A percentile compares a stretch with the other conserved stretches of the same genome.
phyloP scores from a whole-genome alignment of 495 filamentous ascomycete species.

The Evansstolkia leycettana region DNA sequence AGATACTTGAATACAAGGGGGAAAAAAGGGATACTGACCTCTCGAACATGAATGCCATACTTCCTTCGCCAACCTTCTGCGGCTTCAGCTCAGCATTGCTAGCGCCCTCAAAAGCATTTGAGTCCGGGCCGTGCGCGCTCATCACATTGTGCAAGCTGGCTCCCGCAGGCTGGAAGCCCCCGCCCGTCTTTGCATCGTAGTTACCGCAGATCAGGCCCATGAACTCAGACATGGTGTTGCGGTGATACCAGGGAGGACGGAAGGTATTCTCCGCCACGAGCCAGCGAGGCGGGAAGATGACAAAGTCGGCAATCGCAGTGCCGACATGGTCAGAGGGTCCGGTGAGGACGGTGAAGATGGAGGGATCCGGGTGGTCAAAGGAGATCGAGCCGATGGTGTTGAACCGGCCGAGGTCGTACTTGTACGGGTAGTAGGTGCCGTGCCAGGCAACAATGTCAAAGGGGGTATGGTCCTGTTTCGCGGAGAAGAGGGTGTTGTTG shows the following conservation, averaged over 20 bases:
- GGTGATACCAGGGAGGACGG: constrained; percentile 73
- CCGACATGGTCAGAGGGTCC: constrained; percentile 60
- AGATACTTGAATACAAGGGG: neutral
- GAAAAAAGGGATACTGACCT: constrained; percentile 23
- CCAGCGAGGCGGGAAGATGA: constrained; percentile 77
- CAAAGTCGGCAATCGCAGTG: constrained; percentile 70
- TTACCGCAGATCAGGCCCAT: constrained; percentile 47
- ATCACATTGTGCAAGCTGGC: constrained; percentile 54
- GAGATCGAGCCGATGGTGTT: constrained; percentile 62
- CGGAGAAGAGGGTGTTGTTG: constrained; percentile 63
- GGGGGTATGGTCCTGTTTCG: constrained; percentile 59
- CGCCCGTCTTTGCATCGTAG: constrained; percentile 54
- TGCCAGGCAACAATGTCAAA: constrained; percentile 85
- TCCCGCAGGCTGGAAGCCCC: constrained; percentile 50
- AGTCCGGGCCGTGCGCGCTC: constrained; percentile 51
- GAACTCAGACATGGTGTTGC: constrained; percentile 65
- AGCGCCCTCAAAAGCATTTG: constrained; percentile 43
- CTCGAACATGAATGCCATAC: constrained; percentile 61
- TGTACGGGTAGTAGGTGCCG: constrained; percentile 66
- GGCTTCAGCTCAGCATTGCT: constrained; percentile 45
- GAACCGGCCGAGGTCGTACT: constrained; percentile 77
- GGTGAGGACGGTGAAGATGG: constrained; percentile 72
- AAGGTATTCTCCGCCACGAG: constrained; percentile 67
- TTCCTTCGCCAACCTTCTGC: constrained; percentile 46
- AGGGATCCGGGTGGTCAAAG: constrained; percentile 73